phyloP scores from a whole-genome alignment of 163 green algal genomes.

The Volvox carteri region DNA sequence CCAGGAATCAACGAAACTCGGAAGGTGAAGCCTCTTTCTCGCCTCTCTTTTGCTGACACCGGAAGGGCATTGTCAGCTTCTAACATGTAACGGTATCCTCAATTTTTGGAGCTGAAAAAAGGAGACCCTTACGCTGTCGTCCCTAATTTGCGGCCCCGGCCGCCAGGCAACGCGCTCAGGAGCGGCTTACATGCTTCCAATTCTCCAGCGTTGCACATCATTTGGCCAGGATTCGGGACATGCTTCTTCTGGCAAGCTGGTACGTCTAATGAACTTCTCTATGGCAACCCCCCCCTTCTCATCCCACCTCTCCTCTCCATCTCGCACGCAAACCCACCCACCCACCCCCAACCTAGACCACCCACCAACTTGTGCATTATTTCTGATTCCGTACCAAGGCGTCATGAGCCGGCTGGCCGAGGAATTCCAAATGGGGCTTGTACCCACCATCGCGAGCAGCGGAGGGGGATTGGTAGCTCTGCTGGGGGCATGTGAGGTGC shows the following conservation, averaged over 20 bases:
- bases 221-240: conserved; percentile 41
- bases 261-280: neutral
- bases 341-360: too few relatives aligned
- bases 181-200: neutral
- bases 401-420: conserved; percentile 30
- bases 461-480: conserved; percentile 36
- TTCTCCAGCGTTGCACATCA: neutral
- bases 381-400: conserved; percentile 1
- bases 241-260: conserved; percentile 56
- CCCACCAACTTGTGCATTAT: too few relatives aligned
- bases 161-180: neutral
- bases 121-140: too few relatives aligned
- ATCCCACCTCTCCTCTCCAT: neutral
- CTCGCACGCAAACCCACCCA: too few relatives aligned
- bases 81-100: too few relatives aligned
- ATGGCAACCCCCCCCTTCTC: neutral
- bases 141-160: too few relatives aligned
- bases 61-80: neutral
- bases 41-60: neutral
- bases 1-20: neutral
- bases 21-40: neutral
- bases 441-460: conserved; percentile 32
- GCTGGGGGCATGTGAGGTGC: conserved; percentile 41
- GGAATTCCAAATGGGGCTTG: neutral
- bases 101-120: too few relatives aligned